A percentile compares a stretch with the other conserved stretches of the same genome.
These are phyloP conservation scores for Akanthomyces muscarius DNA, from an alignment of 2,329 filamentous ascomycete species.

Conservation along the genomic window DNA sequence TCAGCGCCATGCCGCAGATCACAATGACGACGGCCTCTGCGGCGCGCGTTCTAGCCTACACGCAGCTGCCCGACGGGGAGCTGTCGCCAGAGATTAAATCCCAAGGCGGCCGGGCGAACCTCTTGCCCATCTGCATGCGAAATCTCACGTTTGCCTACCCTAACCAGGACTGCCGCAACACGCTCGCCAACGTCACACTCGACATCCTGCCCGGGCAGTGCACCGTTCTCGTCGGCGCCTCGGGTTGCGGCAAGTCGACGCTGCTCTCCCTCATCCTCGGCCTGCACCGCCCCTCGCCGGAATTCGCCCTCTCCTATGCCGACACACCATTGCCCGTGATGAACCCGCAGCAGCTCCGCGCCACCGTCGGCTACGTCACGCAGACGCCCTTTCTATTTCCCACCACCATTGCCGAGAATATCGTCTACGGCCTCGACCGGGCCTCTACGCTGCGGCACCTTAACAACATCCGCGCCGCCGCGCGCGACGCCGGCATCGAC, in stretches of 20 bases:
- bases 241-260: constrained; percentile 90
- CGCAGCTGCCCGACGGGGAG: constrained; percentile 48
- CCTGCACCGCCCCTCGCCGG: constrained; percentile 51
- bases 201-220: constrained; percentile 59
- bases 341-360: constrained; percentile 57
- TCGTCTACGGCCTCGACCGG: constrained; percentile 68
- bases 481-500: constrained; percentile 62
- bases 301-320: constrained; percentile 51
- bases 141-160: constrained; percentile 71
- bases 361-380: constrained; percentile 62
- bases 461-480: constrained; percentile 46
- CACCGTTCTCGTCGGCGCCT: constrained; percentile 76
- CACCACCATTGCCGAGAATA: constrained; percentile 72
- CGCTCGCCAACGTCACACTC: constrained; percentile 65
- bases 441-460: constrained; percentile 46
- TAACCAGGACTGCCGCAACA: constrained; percentile 35
- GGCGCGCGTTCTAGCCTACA: constrained; percentile 66
- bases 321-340: constrained; percentile 54
- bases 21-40: constrained; percentile 70
- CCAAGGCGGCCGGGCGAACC: constrained; percentile 15
- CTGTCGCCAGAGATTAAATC: constrained; percentile 19
- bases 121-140: constrained; percentile 43
- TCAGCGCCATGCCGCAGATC: constrained; percentile 77
- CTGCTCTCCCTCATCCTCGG: constrained; percentile 70
- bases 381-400: constrained; percentile 76